Evolutionary conservation across 2,329 filamentous ascomycete species (phyloP), one percentile per base, ranked within the genome.

Genomic region (Periconia sp.): DNA sequence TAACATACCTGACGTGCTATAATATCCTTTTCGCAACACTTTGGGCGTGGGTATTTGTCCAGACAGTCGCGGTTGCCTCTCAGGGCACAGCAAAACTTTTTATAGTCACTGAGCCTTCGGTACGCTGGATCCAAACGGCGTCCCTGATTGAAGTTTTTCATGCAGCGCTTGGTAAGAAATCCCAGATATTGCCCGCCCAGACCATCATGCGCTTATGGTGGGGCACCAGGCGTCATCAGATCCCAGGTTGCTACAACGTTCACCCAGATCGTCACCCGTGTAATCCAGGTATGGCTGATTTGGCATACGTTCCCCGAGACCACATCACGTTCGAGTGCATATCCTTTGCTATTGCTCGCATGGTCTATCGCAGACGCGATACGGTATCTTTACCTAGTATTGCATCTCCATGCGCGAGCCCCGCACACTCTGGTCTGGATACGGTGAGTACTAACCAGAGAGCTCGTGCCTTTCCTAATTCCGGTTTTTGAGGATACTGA

Each of bases 221-320:
- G 23, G 23, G 23, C 15, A 6, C 33, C 11, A 66, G 64, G 63
- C 2, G 42, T 68, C 14, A 55, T 65, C 17, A 65, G 62, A 20
- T 65, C 63, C 5, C 63, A 63, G 9, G 55, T 66, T 23, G 52
- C 55, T 42, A 68, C 61, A 6, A 68, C 65, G 1, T 59, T 59
- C 8, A 47, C 60, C 2, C 65, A 68, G 40, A 59, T 63, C 6
- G 47, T 57, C 45, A 66, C 65, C 2, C 63, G 65, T n/a, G 57
- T 58, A 2, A 68, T 68, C 17, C 65, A 68, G 41, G 61, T 65
- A 2, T 68, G 64, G 64, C 61, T 68, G 59, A 58, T 68, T 6
- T 68, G 63, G 65, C 60, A 51, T 19, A 43, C 45, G 10, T 68
- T 65, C 35, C 65, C 65, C 0, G 37, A 27, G 1, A 60, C 44